A percentile compares a stretch with the other conserved stretches of the same genome.
phyloP scores from a whole-genome alignment of 306 rosid species.

The Dryas drummondii region DNA sequence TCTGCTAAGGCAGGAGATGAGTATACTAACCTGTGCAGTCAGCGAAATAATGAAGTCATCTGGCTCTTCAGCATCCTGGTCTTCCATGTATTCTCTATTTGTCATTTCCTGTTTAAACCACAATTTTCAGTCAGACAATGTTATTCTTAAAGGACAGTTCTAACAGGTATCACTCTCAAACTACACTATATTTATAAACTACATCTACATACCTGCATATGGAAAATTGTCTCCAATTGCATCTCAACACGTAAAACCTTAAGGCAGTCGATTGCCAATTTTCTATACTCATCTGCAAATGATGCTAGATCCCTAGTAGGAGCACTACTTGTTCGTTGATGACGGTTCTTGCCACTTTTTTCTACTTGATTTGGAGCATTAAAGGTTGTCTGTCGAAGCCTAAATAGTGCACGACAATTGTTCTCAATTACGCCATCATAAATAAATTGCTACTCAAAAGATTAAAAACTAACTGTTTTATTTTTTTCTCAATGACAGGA shows the following conservation, averaged over 20 bases:
- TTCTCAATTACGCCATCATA: constrained; percentile 16
- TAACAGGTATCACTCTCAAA: background rate
- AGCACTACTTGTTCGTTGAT: constrained; percentile 49
- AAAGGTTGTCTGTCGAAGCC: constrained; percentile 72
- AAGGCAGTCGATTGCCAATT: constrained; percentile 89
- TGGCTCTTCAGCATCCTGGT: constrained; percentile 99
- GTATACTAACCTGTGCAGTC: constrained; percentile 72
- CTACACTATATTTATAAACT: background rate
- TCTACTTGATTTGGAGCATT: constrained; percentile 59
- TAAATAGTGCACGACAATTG: constrained; percentile 39
- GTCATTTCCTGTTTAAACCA: constrained; percentile 79
- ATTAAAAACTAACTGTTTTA: background rate
- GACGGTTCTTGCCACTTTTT: constrained; percentile 41
- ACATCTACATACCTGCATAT: constrained; percentile 79
- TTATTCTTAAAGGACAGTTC: constrained; percentile 12
- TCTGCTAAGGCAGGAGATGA: constrained; percentile 6
- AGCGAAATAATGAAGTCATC: constrained; percentile 94
- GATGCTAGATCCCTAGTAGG: constrained; percentile 71
- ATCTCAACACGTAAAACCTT: constrained; percentile 94
- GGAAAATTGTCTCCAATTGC: constrained; percentile 93
- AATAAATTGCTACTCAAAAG: constrained; percentile 1
- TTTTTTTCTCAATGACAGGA: background rate
- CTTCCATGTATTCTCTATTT: constrained; percentile 85
- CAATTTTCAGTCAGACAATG: constrained; percentile 26
- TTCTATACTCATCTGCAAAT: constrained; percentile 92